Percentiles rank a stretch among this genome's conserved stretches.
Evolutionary conservation across 768 basidiomycete species (phyloP).

Genomic region (Artomyces pyxidatus): DNA sequence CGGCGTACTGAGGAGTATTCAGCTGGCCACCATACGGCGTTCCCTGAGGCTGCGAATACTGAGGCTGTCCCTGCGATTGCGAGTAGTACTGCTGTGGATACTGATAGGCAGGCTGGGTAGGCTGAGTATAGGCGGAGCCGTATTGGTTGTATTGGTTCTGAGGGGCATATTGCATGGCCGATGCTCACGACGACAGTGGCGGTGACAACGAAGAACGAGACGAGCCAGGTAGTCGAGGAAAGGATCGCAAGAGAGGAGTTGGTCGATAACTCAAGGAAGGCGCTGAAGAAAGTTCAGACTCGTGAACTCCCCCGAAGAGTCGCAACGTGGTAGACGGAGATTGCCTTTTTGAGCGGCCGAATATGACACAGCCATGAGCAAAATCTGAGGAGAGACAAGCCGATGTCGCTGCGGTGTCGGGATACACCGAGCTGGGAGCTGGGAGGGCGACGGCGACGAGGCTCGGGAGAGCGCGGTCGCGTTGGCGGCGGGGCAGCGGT

Average conservation of each 20-base stretch:
- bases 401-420: too few relatives aligned
- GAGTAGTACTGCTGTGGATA: conserved; percentile 9
- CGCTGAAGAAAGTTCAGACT: background rate
- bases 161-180: conserved; percentile 7
- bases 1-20: conserved; percentile 6
- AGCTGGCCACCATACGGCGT: conserved; percentile 1
- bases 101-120: conserved; percentile 5
- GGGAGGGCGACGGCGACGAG: background rate
- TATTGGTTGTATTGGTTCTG: conserved; percentile 6
- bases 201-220: background rate
- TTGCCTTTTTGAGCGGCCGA: conserved; percentile 14
- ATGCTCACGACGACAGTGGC: background rate
- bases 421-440: too few relatives aligned
- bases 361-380: background rate
- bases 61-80: conserved; percentile 14
- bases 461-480: background rate
- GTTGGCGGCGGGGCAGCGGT: background rate
- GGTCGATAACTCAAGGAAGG: background rate
- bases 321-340: conserved; percentile 11
- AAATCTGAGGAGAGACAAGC: background rate
- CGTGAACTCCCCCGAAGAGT: background rate
- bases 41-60: conserved; percentile 14
- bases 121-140: background rate
- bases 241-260: conserved; percentile 4
- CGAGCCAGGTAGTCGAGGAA: conserved; percentile 1